phyloP scores from a whole-genome alignment of 2,329 filamentous ascomycete genomes.

The Botrytis pseudocinerea region DNA sequence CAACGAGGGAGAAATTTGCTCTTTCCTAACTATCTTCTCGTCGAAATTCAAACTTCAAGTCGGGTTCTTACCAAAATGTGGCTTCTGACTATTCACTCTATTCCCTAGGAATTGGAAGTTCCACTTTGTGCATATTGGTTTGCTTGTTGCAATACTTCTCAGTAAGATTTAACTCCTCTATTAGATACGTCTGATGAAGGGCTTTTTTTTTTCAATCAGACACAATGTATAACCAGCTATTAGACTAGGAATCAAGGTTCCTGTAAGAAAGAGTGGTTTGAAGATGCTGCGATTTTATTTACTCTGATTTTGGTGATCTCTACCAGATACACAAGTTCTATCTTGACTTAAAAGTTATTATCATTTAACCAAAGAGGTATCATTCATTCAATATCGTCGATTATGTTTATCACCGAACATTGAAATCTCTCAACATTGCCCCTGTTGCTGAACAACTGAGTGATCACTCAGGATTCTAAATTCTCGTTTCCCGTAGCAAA shows the following conservation, averaged over 20 bases:
- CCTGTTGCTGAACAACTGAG: neutral
- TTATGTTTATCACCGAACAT: rapidly evolving
- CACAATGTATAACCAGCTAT: rapidly evolving
- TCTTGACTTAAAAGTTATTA: neutral
- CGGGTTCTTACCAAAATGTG: neutral
- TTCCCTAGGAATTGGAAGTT: neutral
- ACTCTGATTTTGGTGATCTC: neutral
- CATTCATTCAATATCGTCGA: neutral
- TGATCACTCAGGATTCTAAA: neutral
- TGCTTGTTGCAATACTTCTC: neutral
- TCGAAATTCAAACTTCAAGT: neutral
- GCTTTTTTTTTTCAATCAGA: no score
- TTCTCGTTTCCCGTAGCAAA: neutral
- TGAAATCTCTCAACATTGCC: neutral
- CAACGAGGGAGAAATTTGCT: neutral
- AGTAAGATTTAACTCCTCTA: neutral
- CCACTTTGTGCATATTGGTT: neutral
- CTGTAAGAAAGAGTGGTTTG: neutral
- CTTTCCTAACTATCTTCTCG: rapidly evolving
- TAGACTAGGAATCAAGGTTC: neutral
- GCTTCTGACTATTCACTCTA: neutral
- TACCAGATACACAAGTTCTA: neutral
- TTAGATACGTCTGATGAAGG: neutral
- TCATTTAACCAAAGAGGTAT: neutral
- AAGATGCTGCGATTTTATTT: neutral